phyloP scores from a whole-genome alignment of 2,329 filamentous ascomycete genomes.

The Sordariomycetes sp. region DNA sequence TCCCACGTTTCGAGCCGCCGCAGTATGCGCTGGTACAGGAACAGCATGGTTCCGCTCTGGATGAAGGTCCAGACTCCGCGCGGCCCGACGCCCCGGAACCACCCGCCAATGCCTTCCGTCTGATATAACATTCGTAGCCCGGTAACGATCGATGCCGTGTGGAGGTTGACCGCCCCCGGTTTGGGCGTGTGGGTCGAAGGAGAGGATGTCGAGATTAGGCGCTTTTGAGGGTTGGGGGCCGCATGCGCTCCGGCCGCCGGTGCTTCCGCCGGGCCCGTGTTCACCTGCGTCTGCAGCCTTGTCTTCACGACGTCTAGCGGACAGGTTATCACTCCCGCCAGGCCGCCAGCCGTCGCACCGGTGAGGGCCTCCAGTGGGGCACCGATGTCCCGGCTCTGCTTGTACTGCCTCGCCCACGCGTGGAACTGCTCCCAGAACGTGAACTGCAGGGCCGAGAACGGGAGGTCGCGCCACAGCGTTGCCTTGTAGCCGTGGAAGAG shows the following conservation, averaged over 20 bases:
- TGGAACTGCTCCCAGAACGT: constrained; percentile 97
- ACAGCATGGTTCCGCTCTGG: constrained; percentile 92
- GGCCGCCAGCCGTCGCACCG: constrained; percentile 77
- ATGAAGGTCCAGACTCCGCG: constrained; percentile 94
- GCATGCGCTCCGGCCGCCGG: constrained; percentile 7
- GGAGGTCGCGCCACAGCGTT: constrained; percentile 85
- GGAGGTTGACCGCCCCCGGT: constrained; percentile 68
- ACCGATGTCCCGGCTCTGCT: constrained; percentile 74
- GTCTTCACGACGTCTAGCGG: constrained; percentile 97
- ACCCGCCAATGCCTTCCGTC: constrained; percentile 77
- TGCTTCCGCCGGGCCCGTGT: constrained; percentile 21
- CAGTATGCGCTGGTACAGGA: constrained; percentile 83
- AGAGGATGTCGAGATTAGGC: constrained; percentile 80
- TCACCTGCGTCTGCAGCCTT: constrained; percentile 82
- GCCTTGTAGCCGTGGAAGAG: constrained; percentile 97
- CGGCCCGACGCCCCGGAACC: constrained; percentile 91
- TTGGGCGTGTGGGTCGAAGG: constrained; percentile 73
- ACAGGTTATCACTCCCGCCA: constrained; percentile 90
- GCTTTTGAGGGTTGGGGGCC: constrained; percentile 37
- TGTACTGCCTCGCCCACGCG: constrained; percentile 67
- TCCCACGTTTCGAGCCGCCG: constrained; percentile 55
- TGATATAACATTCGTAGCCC: constrained; percentile 82
- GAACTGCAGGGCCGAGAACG: constrained; percentile 93
- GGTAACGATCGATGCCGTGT: constrained; percentile 81
- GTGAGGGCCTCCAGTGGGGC: constrained; percentile 78